Base-by-base conservation (phyloP, 2,329 filamentous ascomycete species). In the Alternaria gaisen region DNA sequence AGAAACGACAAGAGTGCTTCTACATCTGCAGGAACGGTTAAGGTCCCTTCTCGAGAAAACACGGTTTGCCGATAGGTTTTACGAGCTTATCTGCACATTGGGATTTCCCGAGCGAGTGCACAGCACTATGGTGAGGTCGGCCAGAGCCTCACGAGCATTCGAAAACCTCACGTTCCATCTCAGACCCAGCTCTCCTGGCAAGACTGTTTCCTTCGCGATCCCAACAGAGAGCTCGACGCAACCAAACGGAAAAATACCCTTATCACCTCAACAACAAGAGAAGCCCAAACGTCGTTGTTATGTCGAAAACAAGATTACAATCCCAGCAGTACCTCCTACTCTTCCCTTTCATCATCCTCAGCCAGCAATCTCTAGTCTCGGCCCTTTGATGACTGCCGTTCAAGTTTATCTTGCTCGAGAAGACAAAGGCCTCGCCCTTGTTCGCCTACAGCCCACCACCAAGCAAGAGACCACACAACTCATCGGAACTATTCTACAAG, bases 401-500 rank as follows among this genome's bases (percentile, higher is more conserved):
- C 22, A 22, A 1, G 3, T 1, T 4, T 22, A 22, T 22, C 22
- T 22, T 22, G 22, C 22, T 22, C 22, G 22, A 22, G 22, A 22
- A 22, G 22, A 22, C 22, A 22, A 4, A 4, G n/a, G 20, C 2
- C 6, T 52, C 0, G 47, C 22, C 2, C 6, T 54, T 5, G 1
- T 7, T 3, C n/a, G 10, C 14, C 50, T 68, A 1, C 30, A 55
- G 6, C 63, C 65, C 4, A 4, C 24, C 1, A 10, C 48, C 3
- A 69, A 69, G n/a, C 57, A 58, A 11, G 20, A 58, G 1, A 43
- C 51, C 0, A 58, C 60, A 0, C 24, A 63, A 0, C 58, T 74
- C 0, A 12, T 63, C 0, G 56, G 46, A 4, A 48, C 42, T 0
- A 12, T 71, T 0, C 12, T 63, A 0, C 18, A 52, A 1, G 10